These are phyloP conservation scores for Xerocomus brunneocitrinus DNA, from an alignment of 768 basidiomycete species.

Conservation along the genomic window DNA sequence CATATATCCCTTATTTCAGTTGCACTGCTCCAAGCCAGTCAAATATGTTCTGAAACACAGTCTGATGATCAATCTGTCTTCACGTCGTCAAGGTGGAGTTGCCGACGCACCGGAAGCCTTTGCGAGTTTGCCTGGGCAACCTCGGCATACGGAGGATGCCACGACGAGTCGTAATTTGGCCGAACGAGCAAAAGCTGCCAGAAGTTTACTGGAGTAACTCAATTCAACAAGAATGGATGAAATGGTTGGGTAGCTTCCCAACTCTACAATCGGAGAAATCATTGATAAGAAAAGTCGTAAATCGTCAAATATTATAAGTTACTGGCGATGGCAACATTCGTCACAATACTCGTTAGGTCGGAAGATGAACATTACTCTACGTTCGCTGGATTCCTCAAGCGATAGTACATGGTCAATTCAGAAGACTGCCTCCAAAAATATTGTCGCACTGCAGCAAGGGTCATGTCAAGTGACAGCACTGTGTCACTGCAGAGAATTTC, in stretches of 20 bases:
- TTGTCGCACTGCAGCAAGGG: constrained; percentile 84
- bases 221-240: no score
- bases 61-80: not conserved
- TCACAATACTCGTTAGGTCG: not conserved
- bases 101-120: not conserved
- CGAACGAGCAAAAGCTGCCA: not conserved
- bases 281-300: constrained; percentile 1
- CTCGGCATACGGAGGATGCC: no score
- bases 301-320: constrained; percentile 23
- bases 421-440: constrained; percentile 78
- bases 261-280: not conserved
- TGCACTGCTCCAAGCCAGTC: not conserved
- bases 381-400: constrained; percentile 36
- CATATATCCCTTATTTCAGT: not conserved
- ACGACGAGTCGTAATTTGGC: not conserved
- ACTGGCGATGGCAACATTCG: constrained; percentile 2
- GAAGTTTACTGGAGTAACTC: no score
- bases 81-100: not conserved
- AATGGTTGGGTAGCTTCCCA: no score
- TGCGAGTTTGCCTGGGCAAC: not conserved
- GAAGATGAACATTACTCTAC: constrained; percentile 3
- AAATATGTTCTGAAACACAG: not conserved
- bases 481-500: constrained; percentile 87
- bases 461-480: constrained; percentile 83
- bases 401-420: constrained; percentile 76